Evolutionary conservation across 805 yeast species (phyloP), one percentile per base, ranked within the genome.

Genomic region (Candida insectorum): DNA sequence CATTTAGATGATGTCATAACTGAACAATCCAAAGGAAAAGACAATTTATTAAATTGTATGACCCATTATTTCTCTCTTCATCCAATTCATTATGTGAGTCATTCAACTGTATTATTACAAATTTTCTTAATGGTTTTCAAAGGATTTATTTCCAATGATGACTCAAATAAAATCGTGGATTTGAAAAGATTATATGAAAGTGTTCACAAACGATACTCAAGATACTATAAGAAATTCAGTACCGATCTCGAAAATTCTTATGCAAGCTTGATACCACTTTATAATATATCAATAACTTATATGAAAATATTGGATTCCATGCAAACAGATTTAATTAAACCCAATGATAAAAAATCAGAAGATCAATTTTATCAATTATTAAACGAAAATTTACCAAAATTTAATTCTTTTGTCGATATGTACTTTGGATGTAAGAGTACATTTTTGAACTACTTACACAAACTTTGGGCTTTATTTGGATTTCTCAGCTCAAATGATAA

Each of bases 371-470:
- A 35, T 2, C 31, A 31, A 15, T 13, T 34, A 5, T 23, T 47
- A 17, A 30, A 34, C 12, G 13, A 24, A 12, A 32, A 41, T 11
- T 16, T 43, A 6, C 27, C 36, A 6, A 23, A 28, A 15, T 45
- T 47, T 44, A 46, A 43, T 5, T 18, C 46, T n/a, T 40, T 55
- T 21, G 37, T 48, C 4, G 41, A 52, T 27, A 24, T 33, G 16
- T 48, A 46, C 36, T 58, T 54, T 39, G 65, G 64, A 2, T 49
- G 54, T 22, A 36, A 29, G 16, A 58, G 55, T 11, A 48, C 49
- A 12, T 41, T 55, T 28, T 24, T 31, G 5, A 22, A 45, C 20
- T 58, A 59, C 29, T 27, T 45, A 6, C 51, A 44, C 17, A 49
- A 46, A 33, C 32, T 57, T 4, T 49, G 51, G 51, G 56, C 47